Evolutionary conservation across 352 stramenopile genomes (phyloP).

Genomic region (Peronospora tabacina): DNA sequence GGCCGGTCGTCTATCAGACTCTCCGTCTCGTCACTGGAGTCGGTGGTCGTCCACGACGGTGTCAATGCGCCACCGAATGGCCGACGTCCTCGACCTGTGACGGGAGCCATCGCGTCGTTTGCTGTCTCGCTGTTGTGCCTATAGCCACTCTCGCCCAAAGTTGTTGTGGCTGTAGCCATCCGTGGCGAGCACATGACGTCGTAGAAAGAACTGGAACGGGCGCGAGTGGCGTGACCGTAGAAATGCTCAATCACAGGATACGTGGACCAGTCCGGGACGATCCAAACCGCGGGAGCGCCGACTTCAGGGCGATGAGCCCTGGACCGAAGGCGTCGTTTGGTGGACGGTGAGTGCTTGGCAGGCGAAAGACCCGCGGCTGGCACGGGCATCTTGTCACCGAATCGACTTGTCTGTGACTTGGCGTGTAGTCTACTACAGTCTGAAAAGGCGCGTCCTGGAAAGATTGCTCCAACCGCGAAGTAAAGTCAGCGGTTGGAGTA

Average conservation of each 20-base stretch:
- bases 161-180: constrained; percentile 47
- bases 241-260: constrained; percentile 79
- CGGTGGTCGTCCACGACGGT: constrained; percentile 65
- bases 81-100: constrained; percentile 11
- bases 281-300: constrained; percentile 57
- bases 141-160: constrained; percentile 48
- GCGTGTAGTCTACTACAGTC: no score
- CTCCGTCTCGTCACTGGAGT: constrained; percentile 49
- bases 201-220: constrained; percentile 64
- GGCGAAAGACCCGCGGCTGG: constrained; percentile 5
- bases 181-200: constrained; percentile 80
- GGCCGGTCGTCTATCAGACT: constrained; percentile 20
- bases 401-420: no score
- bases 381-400: no score
- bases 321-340: constrained; percentile 12
- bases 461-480: constrained; percentile 10
- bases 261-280: constrained; percentile 55
- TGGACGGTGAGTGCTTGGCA: neutral
- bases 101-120: constrained; percentile 7
- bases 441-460: constrained; percentile 13
- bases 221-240: constrained; percentile 44
- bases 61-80: constrained; percentile 48
- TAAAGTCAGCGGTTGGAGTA: constrained; percentile 8
- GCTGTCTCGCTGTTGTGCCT: constrained; percentile 30
- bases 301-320: constrained; percentile 16